These are phyloP conservation scores for Miscanthus lutarioriparius DNA, from an alignment of 176 grass and related monocot species.

Conservation along the genomic window DNA sequence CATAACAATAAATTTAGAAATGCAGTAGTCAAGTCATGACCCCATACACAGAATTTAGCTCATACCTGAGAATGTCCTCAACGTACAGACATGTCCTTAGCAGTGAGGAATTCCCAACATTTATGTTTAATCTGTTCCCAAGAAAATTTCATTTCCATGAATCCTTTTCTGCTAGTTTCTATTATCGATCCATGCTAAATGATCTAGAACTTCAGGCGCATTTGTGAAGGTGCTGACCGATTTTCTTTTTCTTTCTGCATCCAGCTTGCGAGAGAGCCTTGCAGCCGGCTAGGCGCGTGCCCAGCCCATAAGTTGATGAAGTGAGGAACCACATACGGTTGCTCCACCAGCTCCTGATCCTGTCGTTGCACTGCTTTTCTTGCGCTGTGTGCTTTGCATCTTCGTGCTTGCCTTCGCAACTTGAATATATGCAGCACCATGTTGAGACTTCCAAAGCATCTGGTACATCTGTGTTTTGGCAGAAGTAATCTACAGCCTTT, in stretches of 20 bases:
- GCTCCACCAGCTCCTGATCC: not conserved
- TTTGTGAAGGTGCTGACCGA: not conserved
- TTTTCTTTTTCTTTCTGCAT: not conserved
- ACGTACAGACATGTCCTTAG: too few species aligned
- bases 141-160: too few species aligned
- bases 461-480: not conserved
- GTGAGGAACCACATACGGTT: not conserved
- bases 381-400: not conserved
- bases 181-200: not conserved
- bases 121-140: too few species aligned
- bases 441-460: constrained; percentile 17
- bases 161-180: too few species aligned
- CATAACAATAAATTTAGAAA: too few species aligned
- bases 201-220: not conserved
- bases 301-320: not conserved
- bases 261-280: not conserved
- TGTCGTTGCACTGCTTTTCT: not conserved
- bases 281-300: not conserved
- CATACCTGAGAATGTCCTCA: too few species aligned
- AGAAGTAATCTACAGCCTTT: too few species aligned
- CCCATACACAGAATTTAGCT: too few species aligned
- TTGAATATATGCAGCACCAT: not conserved
- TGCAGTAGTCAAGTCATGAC: too few species aligned
- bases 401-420: not conserved
- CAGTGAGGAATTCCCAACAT: too few species aligned